phyloP scores from a whole-genome alignment of 2,329 filamentous ascomycete species.

The Leptographium lundbergii region DNA sequence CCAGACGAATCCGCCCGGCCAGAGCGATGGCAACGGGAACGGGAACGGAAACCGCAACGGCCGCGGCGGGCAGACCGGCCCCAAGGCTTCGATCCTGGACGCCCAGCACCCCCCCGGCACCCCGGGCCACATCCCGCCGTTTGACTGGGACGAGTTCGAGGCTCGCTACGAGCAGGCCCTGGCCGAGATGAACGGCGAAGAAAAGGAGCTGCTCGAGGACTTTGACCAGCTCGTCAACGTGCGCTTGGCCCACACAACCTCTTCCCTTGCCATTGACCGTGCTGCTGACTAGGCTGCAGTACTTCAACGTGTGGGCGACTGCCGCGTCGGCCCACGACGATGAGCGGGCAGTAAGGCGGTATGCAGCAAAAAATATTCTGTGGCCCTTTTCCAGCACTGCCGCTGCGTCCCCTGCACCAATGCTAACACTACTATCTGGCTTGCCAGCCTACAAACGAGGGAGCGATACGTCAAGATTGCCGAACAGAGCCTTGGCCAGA shows the following conservation, averaged over 20 bases:
- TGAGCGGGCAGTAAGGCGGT: slow-evolving; percentile 66
- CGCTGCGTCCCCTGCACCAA: not conserved
- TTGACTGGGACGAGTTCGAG: slow-evolving; percentile 72
- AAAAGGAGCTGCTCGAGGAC: slow-evolving; percentile 53
- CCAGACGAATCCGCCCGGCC: slow-evolving; percentile 7
- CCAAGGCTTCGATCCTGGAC: slow-evolving; percentile 10
- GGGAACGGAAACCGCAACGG: slow-evolving; percentile 14
- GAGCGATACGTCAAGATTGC: slow-evolving; percentile 62
- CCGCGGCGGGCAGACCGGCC: slow-evolving; percentile 11
- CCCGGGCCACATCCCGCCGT: slow-evolving; percentile 38
- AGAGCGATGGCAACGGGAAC: slow-evolving; percentile 6
- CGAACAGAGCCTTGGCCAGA: slow-evolving; percentile 58
- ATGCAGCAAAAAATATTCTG: no score
- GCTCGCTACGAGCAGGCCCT: slow-evolving; percentile 55
- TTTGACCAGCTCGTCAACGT: slow-evolving; percentile 57
- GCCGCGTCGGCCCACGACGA: slow-evolving; percentile 62
- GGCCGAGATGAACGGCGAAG: slow-evolving; percentile 45
- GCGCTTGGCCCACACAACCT: slow-evolving; percentile 9
- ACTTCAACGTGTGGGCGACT: slow-evolving; percentile 68
- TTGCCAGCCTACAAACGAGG: slow-evolving; percentile 59
- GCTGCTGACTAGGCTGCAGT: slow-evolving; percentile 31
- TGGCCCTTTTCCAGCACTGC: no score
- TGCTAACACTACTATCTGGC: not conserved
- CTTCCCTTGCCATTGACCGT: no score
- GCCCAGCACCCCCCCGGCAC: slow-evolving; percentile 31